These are phyloP conservation scores for Candida hispaniensis DNA, from an alignment of 805 yeast species.

Conservation along the genomic window DNA sequence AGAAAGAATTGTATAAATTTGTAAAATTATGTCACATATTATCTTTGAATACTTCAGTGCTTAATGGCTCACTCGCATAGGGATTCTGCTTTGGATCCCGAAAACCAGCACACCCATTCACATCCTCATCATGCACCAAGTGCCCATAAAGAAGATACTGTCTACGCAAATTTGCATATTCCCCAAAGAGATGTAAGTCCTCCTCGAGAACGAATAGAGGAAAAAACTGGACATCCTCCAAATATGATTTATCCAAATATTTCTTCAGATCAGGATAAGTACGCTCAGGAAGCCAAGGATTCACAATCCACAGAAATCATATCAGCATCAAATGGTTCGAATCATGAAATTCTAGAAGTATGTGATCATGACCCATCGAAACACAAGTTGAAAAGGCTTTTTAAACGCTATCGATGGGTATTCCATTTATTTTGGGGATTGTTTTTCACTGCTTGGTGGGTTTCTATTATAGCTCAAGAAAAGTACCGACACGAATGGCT, in stretches of 20 bases:
- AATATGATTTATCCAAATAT: constrained; percentile 3
- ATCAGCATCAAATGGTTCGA: too few relatives aligned
- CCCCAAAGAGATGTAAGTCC: constrained; percentile 20
- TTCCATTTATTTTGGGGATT: constrained; percentile 27
- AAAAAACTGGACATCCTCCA: constrained; percentile 13
- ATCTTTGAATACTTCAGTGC: too few relatives aligned
- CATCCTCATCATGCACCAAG: constrained; percentile 24
- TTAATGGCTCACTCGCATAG: too few relatives aligned
- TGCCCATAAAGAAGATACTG: constrained; percentile 22
- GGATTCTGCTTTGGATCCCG: constrained; percentile 30
- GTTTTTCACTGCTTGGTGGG: constrained; percentile 48
- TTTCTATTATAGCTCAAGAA: constrained; percentile 41
- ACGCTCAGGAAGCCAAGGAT: constrained; percentile 1
- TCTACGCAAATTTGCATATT: constrained; percentile 19
- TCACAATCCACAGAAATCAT: constrained; percentile 6
- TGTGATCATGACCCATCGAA: constrained; percentile 6
- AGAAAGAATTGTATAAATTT: too few relatives aligned
- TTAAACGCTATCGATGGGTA: constrained; percentile 18
- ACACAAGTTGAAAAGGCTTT: constrained; percentile 2
- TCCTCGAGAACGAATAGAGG: constrained; percentile 16
- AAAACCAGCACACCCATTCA: constrained; percentile 27
- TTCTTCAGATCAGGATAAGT: neutral
- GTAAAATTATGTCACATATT: too few relatives aligned
- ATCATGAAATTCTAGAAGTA: constrained; percentile 5
- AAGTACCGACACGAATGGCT: constrained; percentile 44